Conservation (phyloP, 768 basidiomycete genomes). For the Coprinopsis cinerea region DNA sequence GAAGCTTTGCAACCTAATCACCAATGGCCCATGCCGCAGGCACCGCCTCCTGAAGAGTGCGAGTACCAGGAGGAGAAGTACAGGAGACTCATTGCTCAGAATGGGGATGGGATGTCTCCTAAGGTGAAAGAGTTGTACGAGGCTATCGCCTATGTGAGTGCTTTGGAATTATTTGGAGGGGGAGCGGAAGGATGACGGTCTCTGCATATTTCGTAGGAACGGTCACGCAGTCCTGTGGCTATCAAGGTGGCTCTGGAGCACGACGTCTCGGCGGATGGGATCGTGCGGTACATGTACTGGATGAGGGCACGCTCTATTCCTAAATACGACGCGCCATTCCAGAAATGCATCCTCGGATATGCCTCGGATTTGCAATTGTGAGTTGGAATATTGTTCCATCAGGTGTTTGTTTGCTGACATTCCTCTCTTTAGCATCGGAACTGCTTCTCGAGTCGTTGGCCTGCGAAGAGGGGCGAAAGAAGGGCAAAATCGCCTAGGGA, state of each 20-base stretch:
- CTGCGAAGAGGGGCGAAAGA: too few species aligned
- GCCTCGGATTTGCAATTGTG: constrained; percentile 78
- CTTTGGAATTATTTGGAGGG: background rate
- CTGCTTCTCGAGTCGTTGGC: constrained; percentile 48
- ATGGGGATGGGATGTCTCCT: constrained; percentile 28
- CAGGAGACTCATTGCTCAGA: constrained; percentile 25
- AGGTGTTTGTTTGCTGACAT: constrained; percentile 8
- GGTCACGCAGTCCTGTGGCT: constrained; percentile 61
- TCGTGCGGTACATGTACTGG: constrained; percentile 63
- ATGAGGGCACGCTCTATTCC: constrained; percentile 69
- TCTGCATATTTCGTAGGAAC: constrained; percentile 44
- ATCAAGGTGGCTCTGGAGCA: constrained; percentile 49
- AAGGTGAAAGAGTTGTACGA: constrained; percentile 27
- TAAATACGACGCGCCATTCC: constrained; percentile 63
- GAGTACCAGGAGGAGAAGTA: constrained; percentile 46
- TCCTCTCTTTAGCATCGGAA: constrained; percentile 42
- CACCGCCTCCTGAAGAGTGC: constrained; percentile 59
- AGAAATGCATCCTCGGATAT: constrained; percentile 82
- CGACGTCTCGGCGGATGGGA: constrained; percentile 38
- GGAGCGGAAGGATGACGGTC: background rate
- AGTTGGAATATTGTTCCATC: constrained; percentile 18
- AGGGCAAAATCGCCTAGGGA: constrained; percentile 44
- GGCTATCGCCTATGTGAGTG: constrained; percentile 24
- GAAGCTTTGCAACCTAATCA: constrained; percentile 69
- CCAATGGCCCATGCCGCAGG: constrained; percentile 62